A percentile compares a stretch with the other conserved stretches of the same genome.
These are phyloP conservation scores for Didymella arachidicola DNA, from an alignment of 2,329 filamentous ascomycete species.

Conservation along the genomic window DNA sequence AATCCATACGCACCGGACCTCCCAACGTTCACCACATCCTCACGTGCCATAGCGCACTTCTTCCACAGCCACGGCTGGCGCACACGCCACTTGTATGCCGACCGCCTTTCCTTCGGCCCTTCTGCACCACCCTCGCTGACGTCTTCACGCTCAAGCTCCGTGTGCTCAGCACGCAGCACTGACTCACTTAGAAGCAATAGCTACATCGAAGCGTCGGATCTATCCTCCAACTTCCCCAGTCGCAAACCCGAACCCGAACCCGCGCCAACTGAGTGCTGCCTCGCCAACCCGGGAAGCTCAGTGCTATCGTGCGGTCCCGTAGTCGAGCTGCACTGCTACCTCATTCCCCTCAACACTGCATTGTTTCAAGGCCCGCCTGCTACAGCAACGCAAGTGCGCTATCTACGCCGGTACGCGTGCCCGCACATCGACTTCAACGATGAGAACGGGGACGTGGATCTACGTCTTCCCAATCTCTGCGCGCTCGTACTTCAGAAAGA, in stretches of 20 bases:
- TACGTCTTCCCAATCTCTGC: not conserved
- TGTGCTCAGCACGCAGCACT: not conserved
- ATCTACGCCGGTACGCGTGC: not conserved
- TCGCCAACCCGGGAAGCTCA: not conserved
- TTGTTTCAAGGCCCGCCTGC: not conserved
- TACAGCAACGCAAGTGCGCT: not conserved
- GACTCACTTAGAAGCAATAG: not conserved
- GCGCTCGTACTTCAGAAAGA: not conserved
- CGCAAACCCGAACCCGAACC: not conserved
- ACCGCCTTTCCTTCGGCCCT: not conserved
- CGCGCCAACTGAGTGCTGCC: not conserved
- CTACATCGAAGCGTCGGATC: not conserved
- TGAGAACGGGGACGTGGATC: not conserved
- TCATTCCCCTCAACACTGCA: not conserved
- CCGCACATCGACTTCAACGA: not conserved
- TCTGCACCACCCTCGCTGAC: not conserved
- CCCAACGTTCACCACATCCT: conserved; percentile 6
- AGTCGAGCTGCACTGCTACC: not conserved
- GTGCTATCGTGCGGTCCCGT: not conserved
- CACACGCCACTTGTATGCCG: not conserved
- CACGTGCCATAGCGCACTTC: conserved; percentile 1
- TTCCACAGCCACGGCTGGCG: conserved; percentile 9
- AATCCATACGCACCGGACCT: not conserved
- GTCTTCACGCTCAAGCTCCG: not conserved
- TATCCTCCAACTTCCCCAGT: not conserved